phyloP scores from a whole-genome alignment of 2,329 filamentous ascomycete genomes.

The Daldinia sp. region DNA sequence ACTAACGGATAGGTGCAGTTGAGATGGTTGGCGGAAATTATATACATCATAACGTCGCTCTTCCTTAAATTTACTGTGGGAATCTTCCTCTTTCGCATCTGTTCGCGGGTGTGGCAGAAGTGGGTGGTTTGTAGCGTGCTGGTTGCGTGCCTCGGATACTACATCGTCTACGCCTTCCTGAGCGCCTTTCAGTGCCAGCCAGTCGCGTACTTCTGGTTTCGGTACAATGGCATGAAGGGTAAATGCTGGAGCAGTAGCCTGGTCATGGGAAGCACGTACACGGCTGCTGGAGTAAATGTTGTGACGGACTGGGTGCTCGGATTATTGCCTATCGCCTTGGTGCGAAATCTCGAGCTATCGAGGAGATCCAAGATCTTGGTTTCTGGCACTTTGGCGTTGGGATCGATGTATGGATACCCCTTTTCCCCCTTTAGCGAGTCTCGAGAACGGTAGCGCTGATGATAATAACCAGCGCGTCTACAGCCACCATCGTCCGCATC shows the following conservation, averaged over 20 bases:
- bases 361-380: constrained; percentile 48
- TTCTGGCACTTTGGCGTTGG: constrained; percentile 45
- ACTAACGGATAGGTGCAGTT: constrained; percentile 20
- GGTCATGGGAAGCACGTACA: constrained; percentile 48
- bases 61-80: constrained; percentile 51
- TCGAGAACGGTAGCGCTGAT: neutral
- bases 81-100: constrained; percentile 52
- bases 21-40: constrained; percentile 50
- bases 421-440: neutral
- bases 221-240: constrained; percentile 45
- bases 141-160: constrained; percentile 46
- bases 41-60: constrained; percentile 52
- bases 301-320: constrained; percentile 49
- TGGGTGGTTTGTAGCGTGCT: constrained; percentile 48
- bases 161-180: constrained; percentile 49
- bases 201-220: constrained; percentile 50
- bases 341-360: constrained; percentile 49
- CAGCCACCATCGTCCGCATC: constrained; percentile 54
- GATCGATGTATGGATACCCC: constrained; percentile 49
- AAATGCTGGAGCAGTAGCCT: constrained; percentile 46
- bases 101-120: constrained; percentile 46
- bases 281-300: constrained; percentile 47
- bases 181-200: constrained; percentile 52
- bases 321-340: constrained; percentile 49
- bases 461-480: constrained; percentile 46